Conservation (phyloP, 1,139 yeast genomes). For the Debaryomyces coudertii region DNA sequence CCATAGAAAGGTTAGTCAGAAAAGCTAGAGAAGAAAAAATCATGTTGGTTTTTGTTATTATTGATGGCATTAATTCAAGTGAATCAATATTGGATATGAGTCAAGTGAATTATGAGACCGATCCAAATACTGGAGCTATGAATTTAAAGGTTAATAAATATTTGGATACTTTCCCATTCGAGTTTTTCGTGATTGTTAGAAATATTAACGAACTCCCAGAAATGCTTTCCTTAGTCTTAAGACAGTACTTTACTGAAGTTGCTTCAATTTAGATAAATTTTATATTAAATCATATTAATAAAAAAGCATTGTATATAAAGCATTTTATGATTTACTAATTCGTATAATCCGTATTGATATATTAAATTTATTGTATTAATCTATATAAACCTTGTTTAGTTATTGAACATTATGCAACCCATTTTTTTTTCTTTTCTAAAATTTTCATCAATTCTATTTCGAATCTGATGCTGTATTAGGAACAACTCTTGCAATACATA, state of each 20-base stretch:
- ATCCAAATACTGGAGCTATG: slow-evolving; percentile 71
- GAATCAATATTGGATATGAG: slow-evolving; percentile 95
- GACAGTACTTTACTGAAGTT: slow-evolving; percentile 86
- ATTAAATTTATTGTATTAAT: slow-evolving; percentile 1
- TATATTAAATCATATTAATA: background rate
- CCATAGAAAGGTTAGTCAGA: slow-evolving; percentile 80
- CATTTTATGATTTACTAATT: background rate
- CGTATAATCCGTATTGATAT: background rate
- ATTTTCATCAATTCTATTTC: background rate
- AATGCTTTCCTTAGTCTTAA: slow-evolving; percentile 82
- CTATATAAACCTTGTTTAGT: slow-evolving; percentile 1
- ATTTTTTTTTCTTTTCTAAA: background rate
- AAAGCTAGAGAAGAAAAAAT: slow-evolving; percentile 89
- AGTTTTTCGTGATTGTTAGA: slow-evolving; percentile 91
- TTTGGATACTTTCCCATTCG: slow-evolving; percentile 94
- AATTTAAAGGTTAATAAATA: slow-evolving; percentile 79
- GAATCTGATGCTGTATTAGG: slow-evolving; percentile 18
- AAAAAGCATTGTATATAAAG: background rate
- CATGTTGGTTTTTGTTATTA: slow-evolving; percentile 92
- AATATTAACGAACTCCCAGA: slow-evolving; percentile 89
- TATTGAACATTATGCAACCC: slow-evolving; percentile 1
- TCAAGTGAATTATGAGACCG: slow-evolving; percentile 76
- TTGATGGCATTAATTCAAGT: slow-evolving; percentile 83
- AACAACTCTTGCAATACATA: slow-evolving; percentile 52
- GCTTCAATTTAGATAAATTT: slow-evolving; percentile 27